Percentiles rank a stretch among this genome's conserved stretches.
Conservation (phyloP, 2,329 filamentous ascomycete genomes). For the Xylariaceae sp. region DNA sequence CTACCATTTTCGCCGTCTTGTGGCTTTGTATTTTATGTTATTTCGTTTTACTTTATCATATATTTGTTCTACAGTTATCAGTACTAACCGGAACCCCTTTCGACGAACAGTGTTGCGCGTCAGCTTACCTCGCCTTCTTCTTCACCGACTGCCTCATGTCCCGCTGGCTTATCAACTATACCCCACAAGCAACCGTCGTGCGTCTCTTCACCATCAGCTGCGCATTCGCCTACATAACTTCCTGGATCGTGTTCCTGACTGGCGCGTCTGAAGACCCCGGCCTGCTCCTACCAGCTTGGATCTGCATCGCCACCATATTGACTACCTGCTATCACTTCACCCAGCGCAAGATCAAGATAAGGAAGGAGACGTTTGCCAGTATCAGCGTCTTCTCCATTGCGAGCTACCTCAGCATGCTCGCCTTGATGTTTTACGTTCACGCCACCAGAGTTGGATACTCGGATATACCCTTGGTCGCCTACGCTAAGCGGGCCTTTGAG, state of each 20-base stretch:
- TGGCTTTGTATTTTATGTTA: too few relatives aligned
- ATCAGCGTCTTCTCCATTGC: conserved; percentile 76
- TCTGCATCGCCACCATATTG: conserved; percentile 73
- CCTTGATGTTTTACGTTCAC: conserved; percentile 69
- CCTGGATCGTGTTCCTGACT: conserved; percentile 69
- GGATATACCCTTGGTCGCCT: conserved; percentile 39
- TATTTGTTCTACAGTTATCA: too few relatives aligned
- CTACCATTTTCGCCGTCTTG: too few relatives aligned
- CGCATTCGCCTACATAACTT: conserved; percentile 75
- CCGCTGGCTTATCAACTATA: conserved; percentile 83
- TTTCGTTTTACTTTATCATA: too few relatives aligned
- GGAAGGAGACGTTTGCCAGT: conserved; percentile 77
- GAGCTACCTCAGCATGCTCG: conserved; percentile 75
- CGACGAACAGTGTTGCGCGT: conserved; percentile 66
- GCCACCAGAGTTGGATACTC: conserved; percentile 63
- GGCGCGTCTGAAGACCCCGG: conserved; percentile 72
- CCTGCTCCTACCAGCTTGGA: conserved; percentile 75
- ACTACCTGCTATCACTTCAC: conserved; percentile 77
- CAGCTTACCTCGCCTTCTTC: conserved; percentile 78
- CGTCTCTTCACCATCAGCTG: conserved; percentile 76
- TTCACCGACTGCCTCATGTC: conserved; percentile 87
- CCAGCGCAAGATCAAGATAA: conserved; percentile 77
- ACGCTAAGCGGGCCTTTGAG: conserved; percentile 25
- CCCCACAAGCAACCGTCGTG: conserved; percentile 77
- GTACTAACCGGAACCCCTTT: not conserved